Percentiles rank a stretch among this genome's conserved stretches.
These are phyloP conservation scores for Sarcodon aspratus DNA, from an alignment of 768 basidiomycete genomes.

Conservation along the genomic window DNA sequence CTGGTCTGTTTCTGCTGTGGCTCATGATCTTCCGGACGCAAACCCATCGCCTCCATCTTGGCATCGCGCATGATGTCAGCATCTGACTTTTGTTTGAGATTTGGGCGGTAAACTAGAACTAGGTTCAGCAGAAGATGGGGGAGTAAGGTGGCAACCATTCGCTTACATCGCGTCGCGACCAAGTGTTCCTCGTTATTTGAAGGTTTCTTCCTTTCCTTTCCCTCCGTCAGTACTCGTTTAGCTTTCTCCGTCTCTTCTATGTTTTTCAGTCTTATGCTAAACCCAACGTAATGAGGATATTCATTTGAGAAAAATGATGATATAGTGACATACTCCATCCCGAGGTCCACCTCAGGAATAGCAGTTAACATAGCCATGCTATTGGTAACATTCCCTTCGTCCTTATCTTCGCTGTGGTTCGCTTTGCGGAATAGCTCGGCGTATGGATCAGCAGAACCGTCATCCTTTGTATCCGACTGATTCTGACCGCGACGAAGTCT, in stretches of 20 bases:
- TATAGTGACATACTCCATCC: slow-evolving; percentile 80
- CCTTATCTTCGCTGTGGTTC: slow-evolving; percentile 27
- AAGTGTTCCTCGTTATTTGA: slow-evolving; percentile 73
- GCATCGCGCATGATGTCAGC: slow-evolving; percentile 82
- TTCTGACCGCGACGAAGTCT: slow-evolving; percentile 52
- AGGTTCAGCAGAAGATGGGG: background rate
- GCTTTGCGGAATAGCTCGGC: slow-evolving; percentile 54
- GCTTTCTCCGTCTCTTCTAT: slow-evolving; percentile 98
- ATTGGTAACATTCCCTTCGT: slow-evolving; percentile 91
- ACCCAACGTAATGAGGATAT: background rate
- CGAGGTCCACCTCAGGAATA: slow-evolving; percentile 96
- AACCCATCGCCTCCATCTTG: slow-evolving; percentile 76
- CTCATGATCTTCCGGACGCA: slow-evolving; percentile 42
- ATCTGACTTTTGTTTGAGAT: slow-evolving; percentile 76
- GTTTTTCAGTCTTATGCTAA: slow-evolving; percentile 82
- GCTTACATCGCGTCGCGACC: slow-evolving; percentile 78
- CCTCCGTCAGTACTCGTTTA: slow-evolving; percentile 75
- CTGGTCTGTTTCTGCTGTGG: slow-evolving; percentile 48
- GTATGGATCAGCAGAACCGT: slow-evolving; percentile 51
- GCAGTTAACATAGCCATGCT: slow-evolving; percentile 94
- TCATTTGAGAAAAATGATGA: background rate
- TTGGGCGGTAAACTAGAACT: slow-evolving; percentile 72
- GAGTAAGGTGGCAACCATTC: background rate
- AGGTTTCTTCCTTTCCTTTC: slow-evolving; percentile 41
- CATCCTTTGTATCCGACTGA: slow-evolving; percentile 33